These are phyloP conservation scores for Croton laevigatus DNA, from an alignment of 441 rosid species.

Conservation along the genomic window DNA sequence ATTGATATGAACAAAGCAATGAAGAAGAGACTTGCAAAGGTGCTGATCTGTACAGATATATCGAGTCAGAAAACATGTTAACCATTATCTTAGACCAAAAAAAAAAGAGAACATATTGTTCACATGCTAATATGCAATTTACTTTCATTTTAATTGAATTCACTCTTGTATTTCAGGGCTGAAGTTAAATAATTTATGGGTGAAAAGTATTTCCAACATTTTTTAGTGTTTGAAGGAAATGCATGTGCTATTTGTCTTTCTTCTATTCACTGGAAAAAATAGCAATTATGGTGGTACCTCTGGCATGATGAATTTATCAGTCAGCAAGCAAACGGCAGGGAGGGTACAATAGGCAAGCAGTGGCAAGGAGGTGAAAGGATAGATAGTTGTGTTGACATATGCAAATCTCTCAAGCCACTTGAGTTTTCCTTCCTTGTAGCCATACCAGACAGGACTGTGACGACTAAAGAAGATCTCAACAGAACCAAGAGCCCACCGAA, in stretches of 20 bases:
- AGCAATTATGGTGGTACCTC: constrained; percentile 43
- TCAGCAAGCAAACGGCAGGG: constrained; percentile 87
- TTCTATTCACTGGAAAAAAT: not conserved
- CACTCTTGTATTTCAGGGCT: not conserved
- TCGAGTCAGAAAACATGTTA: constrained; percentile 10
- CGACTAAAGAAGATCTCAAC: constrained; percentile 96
- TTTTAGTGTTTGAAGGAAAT: not conserved
- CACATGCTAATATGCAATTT: not conserved
- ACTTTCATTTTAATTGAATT: not conserved
- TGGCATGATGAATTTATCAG: constrained; percentile 95
- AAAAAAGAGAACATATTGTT: not conserved
- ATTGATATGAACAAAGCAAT: constrained; percentile 73
- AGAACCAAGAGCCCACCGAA: constrained; percentile 97
- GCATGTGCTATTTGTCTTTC: not conserved
- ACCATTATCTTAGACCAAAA: not conserved
- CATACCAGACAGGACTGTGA: constrained; percentile 84
- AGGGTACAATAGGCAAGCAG: constrained; percentile 90
- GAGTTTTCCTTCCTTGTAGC: constrained; percentile 80
- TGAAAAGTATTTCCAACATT: not conserved
- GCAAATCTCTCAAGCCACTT: constrained; percentile 92
- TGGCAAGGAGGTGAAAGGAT: constrained; percentile 91
- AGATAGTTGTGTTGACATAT: constrained; percentile 82
- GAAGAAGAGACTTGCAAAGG: constrained; percentile 87
- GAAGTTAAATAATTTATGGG: not conserved
- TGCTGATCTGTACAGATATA: constrained; percentile 60